Base-by-base conservation (phyloP, 441 rosid genomes). In the Populus hybrid region DNA sequence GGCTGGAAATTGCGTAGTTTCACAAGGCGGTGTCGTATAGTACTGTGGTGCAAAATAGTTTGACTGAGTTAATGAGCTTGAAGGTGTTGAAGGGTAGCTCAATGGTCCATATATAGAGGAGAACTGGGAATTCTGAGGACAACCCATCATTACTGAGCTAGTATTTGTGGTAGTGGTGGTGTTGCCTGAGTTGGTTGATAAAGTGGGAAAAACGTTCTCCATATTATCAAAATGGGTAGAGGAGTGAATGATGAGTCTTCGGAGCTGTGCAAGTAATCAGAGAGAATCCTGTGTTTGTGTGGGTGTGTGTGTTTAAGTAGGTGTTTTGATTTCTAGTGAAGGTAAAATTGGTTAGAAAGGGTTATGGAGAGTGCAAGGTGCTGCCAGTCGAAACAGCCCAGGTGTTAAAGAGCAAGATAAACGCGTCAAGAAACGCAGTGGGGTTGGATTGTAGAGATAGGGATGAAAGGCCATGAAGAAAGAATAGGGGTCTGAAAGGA, bases 151-250 rank as follows among this genome's bases (percentile, higher is more conserved):
- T 38, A 76, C 33, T 53, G 36, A 73, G 74, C 16, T 71, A 35
- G 36, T 4, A 77, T 36, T 53, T 35, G 73, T 33, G 40, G 74
- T 59, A 69, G 64, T 74, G 82, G 38, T 53, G 28, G 66, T 65
- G 75, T 4, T 35, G 50, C 72, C 78, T 29, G 74, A 71, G 79
- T 63, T 65, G 35, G 83, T 68, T 68, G 75, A 50, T 9, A 83
- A 78, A 33, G 82, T 70, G 9, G 86, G 75, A 73, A 74, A 79
- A 79, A 72, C 81, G 79, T 82, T 85, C 76, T 87, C 91, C 91
- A 89, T 89, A 29, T 0, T 29, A 77, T 61, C 23, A 70, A 67
- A 83, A 79, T 69, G 72, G 67, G 71, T 73, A 72, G 63, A 29
- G 76, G 14, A 23, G 64, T 50, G 83, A 45, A 3, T 28, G 40